Percentiles rank a stretch among this genome's conserved stretches.
phyloP scores from a whole-genome alignment of 768 basidiomycete genomes.

The Suillus occidentalis region DNA sequence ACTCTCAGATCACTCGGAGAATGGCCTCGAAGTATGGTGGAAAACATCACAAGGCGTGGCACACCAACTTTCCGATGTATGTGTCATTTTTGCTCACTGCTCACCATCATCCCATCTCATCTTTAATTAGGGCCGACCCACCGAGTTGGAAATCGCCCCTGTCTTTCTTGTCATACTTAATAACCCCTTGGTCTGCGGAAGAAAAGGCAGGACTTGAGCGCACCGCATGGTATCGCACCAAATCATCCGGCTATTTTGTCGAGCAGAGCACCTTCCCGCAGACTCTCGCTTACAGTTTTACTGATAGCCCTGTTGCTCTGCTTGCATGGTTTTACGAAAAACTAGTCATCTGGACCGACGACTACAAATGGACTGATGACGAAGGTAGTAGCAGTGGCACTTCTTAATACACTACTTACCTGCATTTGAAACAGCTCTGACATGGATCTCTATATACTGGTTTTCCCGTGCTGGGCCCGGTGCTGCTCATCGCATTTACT shows the following conservation, averaged over 20 bases:
- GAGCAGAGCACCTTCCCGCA: constrained; percentile 47
- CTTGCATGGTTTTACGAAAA: constrained; percentile 52
- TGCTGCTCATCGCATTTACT: constrained; percentile 22
- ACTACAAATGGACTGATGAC: constrained; percentile 52
- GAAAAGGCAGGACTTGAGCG: constrained; percentile 38
- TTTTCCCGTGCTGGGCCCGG: constrained; percentile 32
- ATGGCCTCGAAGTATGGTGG: constrained; percentile 38
- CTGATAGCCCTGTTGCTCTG: constrained; percentile 54
- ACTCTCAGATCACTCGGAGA: constrained; percentile 34
- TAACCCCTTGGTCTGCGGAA: constrained; percentile 29
- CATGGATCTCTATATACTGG: constrained; percentile 35
- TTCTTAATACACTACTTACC: background rate
- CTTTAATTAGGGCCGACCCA: constrained; percentile 4
- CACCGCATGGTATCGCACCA: constrained; percentile 27
- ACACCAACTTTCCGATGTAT: constrained; percentile 48
- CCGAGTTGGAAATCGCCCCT: constrained; percentile 30
- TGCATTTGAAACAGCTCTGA: constrained; percentile 26
- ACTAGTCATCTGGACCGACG: constrained; percentile 44
- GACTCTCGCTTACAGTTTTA: constrained; percentile 48
- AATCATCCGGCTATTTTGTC: constrained; percentile 39
- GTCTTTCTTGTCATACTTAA: constrained; percentile 25
- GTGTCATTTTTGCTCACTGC: constrained; percentile 13
- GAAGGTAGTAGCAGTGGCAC: constrained; percentile 37
- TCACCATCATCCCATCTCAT: constrained; percentile 22
- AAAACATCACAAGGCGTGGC: constrained; percentile 50